Base-by-base conservation (phyloP, 2,329 filamentous ascomycete species). In the Neonectria ditissima region DNA sequence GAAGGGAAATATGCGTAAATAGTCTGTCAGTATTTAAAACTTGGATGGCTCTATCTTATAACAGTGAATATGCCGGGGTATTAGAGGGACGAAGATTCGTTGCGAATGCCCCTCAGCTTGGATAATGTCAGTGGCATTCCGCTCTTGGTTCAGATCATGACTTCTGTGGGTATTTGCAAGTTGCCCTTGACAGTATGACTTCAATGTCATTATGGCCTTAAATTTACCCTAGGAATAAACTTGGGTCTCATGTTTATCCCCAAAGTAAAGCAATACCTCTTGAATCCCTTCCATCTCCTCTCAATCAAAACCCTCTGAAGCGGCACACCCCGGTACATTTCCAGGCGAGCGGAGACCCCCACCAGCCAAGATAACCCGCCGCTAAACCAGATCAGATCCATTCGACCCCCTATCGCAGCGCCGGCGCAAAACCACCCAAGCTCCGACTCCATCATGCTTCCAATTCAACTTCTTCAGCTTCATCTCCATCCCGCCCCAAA, bases 361-460 rank as follows among this genome's bases (percentile, higher is more conserved):
- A 50, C 26, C 24, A 18, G 41, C 43, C 54, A 43, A 53, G 20
- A 53, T 4, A 44, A 20, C 18, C n/a, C 60, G 53, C 67, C 68
- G 32, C 69, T 71, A 70, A 62, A 45, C 69, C 62, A 51, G 16
- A 57, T 71, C 50, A n/a, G 51, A 63, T 45, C 44, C 34, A 26
- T 37, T 56, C 52, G 59, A 50, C 62, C 47, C 62, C 47, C 41
- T 55, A 54, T 66, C 48, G 39, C 34, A 48, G 30, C 28, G 24
- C 43, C 41, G 22, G 53, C 47, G 55, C 63, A 60, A 66, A 55
- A 64, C 56, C 61, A 55, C 28, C 32, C 28, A 51, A 58, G 48
- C 47, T 54, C 16, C 10, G 13, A 20, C 50, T 47, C 18, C 47
- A 28, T 51, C 39, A 11, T 43, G 26, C 14, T 28, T 43, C 55